These are phyloP conservation scores for Filosporella fistucella DNA, from an alignment of 495 filamentous ascomycete species.

Conservation along the genomic window DNA sequence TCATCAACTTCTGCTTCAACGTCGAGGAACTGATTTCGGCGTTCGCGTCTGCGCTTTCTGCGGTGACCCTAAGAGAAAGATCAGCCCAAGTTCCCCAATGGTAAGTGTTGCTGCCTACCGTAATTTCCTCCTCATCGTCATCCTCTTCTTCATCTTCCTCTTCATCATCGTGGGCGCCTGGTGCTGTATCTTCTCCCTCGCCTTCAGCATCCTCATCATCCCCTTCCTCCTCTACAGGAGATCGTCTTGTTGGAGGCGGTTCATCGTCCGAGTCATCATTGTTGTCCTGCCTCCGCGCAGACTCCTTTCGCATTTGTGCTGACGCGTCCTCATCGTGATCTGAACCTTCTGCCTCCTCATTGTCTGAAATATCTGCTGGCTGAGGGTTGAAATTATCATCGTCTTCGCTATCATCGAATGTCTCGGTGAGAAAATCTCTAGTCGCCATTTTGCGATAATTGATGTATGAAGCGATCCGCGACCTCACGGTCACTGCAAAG, in stretches of 20 bases:
- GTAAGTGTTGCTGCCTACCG: slow-evolving; percentile 32
- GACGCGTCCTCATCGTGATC: slow-evolving; percentile 28
- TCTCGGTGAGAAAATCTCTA: slow-evolving; percentile 43
- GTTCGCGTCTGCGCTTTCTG: slow-evolving; percentile 68
- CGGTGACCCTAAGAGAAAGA: slow-evolving; percentile 55
- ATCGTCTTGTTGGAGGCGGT: slow-evolving; percentile 7
- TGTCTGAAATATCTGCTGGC: slow-evolving; percentile 62
- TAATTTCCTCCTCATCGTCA: slow-evolving; percentile 56
- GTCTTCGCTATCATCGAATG: slow-evolving; percentile 63
- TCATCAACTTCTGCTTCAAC: slow-evolving; percentile 95
- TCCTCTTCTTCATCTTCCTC: slow-evolving; percentile 40
- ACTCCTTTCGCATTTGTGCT: slow-evolving; percentile 18
- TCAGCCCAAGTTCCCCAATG: neutral
- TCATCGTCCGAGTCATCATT: slow-evolving; percentile 19
- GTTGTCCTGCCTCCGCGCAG: slow-evolving; percentile 19
- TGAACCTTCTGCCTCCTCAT: slow-evolving; percentile 46
- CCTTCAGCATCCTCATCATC: slow-evolving; percentile 41
- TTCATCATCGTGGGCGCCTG: slow-evolving; percentile 44
- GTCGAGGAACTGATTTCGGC: slow-evolving; percentile 82
- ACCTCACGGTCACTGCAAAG: neutral
- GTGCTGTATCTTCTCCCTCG: slow-evolving; percentile 33
- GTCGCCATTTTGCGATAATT: slow-evolving; percentile 38
- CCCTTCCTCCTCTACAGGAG: slow-evolving; percentile 33
- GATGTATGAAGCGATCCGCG: too few relatives aligned
- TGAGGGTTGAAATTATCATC: slow-evolving; percentile 81